These are phyloP conservation scores for Lepidium didymum DNA, from an alignment of 345 rosid species.

Conservation along the genomic window DNA sequence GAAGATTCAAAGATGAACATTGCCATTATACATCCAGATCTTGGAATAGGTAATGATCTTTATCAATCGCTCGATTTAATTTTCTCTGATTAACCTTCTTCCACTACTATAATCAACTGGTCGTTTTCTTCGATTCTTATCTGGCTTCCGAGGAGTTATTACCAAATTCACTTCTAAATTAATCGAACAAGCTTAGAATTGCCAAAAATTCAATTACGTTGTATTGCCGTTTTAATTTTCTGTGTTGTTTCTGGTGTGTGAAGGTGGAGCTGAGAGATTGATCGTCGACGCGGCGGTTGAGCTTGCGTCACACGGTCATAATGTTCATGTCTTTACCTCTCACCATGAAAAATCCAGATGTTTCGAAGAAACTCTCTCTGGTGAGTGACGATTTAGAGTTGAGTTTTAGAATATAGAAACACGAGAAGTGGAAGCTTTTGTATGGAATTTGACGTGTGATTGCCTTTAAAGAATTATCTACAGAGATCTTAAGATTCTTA, in stretches of 20 bases:
- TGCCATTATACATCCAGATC: conserved; percentile 85
- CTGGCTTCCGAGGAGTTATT: neutral
- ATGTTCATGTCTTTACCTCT: conserved; percentile 81
- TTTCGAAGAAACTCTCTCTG: conserved; percentile 85
- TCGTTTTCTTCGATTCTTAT: neutral
- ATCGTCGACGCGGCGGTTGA: conserved; percentile 92
- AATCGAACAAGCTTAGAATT: neutral
- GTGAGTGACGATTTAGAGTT: conserved; percentile 27
- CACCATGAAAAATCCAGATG: conserved; percentile 79
- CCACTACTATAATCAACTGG: neutral
- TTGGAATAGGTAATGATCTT: conserved; percentile 56
- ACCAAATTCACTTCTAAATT: neutral
- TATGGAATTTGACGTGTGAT: neutral
- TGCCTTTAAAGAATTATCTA: neutral
- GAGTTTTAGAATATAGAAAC: neutral
- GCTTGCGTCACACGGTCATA: conserved; percentile 68
- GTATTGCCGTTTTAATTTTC: neutral
- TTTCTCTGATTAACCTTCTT: neutral
- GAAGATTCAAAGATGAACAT: conserved; percentile 49
- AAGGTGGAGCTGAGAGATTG: conserved; percentile 96
- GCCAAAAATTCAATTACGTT: neutral
- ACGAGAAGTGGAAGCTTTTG: neutral
- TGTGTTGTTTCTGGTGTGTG: neutral
- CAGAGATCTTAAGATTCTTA: neutral
- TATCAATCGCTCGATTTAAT: neutral